Evolutionary conservation across 139 green algal genomes (phyloP), one percentile per base, ranked within the genome.

Genomic region (Picochlorum sp.): DNA sequence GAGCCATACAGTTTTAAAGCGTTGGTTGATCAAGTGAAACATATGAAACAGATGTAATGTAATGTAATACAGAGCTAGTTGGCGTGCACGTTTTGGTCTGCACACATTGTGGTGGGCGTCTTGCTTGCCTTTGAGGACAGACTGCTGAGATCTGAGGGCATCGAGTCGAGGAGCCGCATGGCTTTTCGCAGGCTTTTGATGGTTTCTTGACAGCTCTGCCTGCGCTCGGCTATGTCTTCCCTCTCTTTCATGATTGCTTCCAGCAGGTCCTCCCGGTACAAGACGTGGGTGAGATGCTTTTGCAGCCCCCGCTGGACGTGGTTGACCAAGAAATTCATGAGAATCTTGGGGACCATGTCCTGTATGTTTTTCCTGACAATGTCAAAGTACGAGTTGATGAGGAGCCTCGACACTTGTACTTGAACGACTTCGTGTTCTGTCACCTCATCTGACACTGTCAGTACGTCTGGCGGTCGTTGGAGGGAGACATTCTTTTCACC

Each of bases 261-360:
- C 50, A 94, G 83, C 57, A 90, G 67, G 20, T 92, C 86, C 62
- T 95, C 87, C 66, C 78, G 85, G 79, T 96, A 95, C 10, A 95
- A 71, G 4, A 65, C 71, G 50, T 68, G 67, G 23, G 95, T 92
- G 62, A 96, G 80, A 68, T 92, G 86, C 66, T 92, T 81, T 68
- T 96, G 87, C 71, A 97, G 66, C 0, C 83, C 86, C 2, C 78
- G 71, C 68, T 85, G 78, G 31, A 84, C 79, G 60, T 68, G 67
- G 65, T 87, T 71, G 13, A 97, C 91, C 76, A 97, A 75, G 72
- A 95, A 96, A 80, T 93, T 83, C 89, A 97, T 96, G 64, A 96
- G 79, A 20, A 81, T 81, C 69, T 97, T 97, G 63, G 92, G 92
- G 34, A 97, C 90, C 9, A 77, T 60, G 74, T 97, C 91, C 54